Conservation (phyloP, 441 rosid genomes). For the Gossypium trilobum region DNA sequence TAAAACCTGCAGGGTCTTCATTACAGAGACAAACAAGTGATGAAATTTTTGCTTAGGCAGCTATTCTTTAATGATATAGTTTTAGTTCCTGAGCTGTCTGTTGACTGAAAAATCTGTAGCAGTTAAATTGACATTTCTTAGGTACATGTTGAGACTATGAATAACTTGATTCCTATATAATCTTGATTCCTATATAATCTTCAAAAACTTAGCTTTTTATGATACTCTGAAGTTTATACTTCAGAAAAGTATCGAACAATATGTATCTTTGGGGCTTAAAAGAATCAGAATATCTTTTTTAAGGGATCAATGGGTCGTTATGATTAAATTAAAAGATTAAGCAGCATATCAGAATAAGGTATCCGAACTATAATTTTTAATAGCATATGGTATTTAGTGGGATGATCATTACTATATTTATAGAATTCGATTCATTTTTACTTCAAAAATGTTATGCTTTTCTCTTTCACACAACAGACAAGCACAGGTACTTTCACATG, state of each 20-base stretch:
- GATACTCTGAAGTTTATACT: not conserved
- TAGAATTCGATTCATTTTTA: not conserved
- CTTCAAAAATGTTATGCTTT: not conserved
- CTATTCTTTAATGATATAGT: not conserved
- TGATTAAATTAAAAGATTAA: not conserved
- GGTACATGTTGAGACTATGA: not conserved
- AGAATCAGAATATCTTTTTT: conserved; percentile 7
- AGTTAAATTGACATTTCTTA: not conserved
- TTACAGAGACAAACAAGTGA: conserved; percentile 2
- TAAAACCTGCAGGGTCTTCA: not conserved
- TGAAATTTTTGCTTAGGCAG: not conserved
- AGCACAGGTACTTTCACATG: not conserved
- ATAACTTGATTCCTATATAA: not conserved
- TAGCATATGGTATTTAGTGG: not conserved
- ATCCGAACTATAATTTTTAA: not conserved
- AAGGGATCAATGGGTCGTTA: not conserved
- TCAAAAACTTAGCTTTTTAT: not conserved
- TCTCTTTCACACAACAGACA: not conserved
- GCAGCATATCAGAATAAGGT: not conserved
- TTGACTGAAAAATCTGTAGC: not conserved
- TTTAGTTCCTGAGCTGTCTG: not conserved
- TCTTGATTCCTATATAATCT: not conserved
- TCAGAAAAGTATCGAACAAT: not conserved
- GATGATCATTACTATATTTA: not conserved
- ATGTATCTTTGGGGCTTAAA: not conserved